Evolutionary conservation across 1,139 yeast genomes (phyloP).

Genomic region (Geotrichum histeridarum): DNA sequence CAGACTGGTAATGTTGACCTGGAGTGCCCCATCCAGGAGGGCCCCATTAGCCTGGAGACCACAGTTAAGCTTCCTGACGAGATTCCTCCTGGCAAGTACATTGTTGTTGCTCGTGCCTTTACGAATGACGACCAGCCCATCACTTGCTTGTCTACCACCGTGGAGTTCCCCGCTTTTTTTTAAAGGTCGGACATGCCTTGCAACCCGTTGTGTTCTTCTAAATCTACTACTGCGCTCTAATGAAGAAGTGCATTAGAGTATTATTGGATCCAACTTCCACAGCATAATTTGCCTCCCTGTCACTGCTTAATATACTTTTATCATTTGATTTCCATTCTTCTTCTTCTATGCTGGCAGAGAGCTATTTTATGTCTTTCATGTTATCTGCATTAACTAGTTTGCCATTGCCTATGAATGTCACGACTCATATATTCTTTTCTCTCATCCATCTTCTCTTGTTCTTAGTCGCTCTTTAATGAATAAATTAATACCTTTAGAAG

Average conservation of each 20-base stretch:
- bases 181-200: background rate
- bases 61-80: constrained; percentile 81
- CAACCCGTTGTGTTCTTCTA: background rate
- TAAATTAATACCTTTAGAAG: background rate
- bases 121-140: constrained; percentile 74
- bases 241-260: background rate
- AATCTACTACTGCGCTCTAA: background rate
- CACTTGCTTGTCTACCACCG: constrained; percentile 79
- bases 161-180: constrained; percentile 38
- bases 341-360: background rate
- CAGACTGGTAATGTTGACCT: constrained; percentile 73
- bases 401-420: background rate
- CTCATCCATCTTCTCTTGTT: background rate
- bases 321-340: background rate
- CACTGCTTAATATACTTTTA: background rate
- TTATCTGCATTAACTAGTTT: background rate
- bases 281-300: background rate
- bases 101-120: constrained; percentile 82
- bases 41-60: constrained; percentile 60
- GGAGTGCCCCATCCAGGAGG: constrained; percentile 70
- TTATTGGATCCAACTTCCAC: too few relatives aligned
- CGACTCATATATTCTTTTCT: background rate
- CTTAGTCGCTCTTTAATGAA: constrained; percentile 3
- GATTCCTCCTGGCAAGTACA: constrained; percentile 92
- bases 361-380: background rate